These are phyloP conservation scores for Sporothrix pallida DNA, from an alignment of 2,329 filamentous ascomycete species.

Conservation along the genomic window DNA sequence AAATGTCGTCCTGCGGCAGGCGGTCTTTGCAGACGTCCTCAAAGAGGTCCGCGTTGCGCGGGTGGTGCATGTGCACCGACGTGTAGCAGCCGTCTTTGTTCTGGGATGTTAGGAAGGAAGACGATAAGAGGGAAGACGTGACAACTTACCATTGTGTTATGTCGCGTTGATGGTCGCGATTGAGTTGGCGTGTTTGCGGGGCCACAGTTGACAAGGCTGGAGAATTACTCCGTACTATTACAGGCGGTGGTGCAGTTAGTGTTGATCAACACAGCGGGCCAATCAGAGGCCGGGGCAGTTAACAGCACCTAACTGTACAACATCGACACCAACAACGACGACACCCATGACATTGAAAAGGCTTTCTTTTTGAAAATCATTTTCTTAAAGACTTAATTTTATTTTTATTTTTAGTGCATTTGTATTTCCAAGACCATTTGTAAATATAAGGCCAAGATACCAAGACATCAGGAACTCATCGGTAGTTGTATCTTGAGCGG, in stretches of 20 bases:
- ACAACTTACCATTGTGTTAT: slow-evolving; percentile 9
- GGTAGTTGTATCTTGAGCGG: not conserved
- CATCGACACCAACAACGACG: not conserved
- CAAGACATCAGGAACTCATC: not conserved
- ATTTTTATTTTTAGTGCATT: too few relatives aligned
- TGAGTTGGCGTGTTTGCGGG: not conserved
- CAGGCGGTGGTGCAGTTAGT: not conserved
- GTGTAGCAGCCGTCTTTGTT: slow-evolving; percentile 78
- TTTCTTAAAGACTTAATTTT: too few relatives aligned
- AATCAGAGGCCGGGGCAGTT: not conserved
- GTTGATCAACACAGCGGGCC: not conserved
- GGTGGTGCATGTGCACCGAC: slow-evolving; percentile 74
- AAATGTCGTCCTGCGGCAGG: slow-evolving; percentile 78
- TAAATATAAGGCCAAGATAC: too few relatives aligned
- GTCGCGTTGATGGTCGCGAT: too few relatives aligned
- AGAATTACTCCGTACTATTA: not conserved
- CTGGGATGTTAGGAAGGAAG: slow-evolving; percentile 46
- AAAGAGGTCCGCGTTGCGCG: slow-evolving; percentile 77
- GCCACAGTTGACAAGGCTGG: slow-evolving; percentile 6
- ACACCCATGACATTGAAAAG: too few relatives aligned
- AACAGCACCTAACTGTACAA: not conserved
- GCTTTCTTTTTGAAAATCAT: too few relatives aligned
- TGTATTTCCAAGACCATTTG: too few relatives aligned
- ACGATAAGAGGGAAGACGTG: too few relatives aligned
- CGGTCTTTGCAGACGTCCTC: slow-evolving; percentile 76